phyloP scores from a whole-genome alignment of 495 filamentous ascomycete genomes.

The Aspergillus bertholletiae region DNA sequence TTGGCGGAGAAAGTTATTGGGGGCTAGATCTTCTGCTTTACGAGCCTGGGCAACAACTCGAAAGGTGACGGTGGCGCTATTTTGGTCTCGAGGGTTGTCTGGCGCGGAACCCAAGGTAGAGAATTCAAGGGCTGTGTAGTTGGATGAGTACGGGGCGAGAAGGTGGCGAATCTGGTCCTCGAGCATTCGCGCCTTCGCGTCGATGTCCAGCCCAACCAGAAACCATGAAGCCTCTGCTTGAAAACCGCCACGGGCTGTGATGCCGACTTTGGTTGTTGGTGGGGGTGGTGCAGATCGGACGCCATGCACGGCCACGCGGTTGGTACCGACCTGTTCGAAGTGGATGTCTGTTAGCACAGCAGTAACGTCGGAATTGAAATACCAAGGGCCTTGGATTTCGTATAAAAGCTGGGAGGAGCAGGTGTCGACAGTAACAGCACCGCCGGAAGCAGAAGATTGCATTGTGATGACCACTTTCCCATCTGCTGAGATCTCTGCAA shows the following conservation, averaged over 20 bases:
- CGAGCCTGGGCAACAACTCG: constrained; percentile 38
- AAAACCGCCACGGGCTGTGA: constrained; percentile 43
- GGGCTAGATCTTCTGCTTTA: constrained; percentile 30
- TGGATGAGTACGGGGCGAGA: constrained; percentile 17
- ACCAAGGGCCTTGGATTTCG: constrained; percentile 57
- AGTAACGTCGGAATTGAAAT: constrained; percentile 56
- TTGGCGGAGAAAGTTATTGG: constrained; percentile 30
- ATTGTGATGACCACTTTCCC: constrained; percentile 47
- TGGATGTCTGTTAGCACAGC: constrained; percentile 46
- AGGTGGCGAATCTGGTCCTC: constrained; percentile 31
- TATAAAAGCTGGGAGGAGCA: constrained; percentile 55
- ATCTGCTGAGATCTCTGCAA: constrained; percentile 51
- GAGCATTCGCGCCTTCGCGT: constrained; percentile 36
- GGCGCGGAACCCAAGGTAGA: constrained; percentile 28
- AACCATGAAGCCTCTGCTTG: constrained; percentile 39
- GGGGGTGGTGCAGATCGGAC: constrained; percentile 43
- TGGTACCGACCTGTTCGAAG: constrained; percentile 30
- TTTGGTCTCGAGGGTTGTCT: constrained; percentile 28
- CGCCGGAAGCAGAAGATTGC: constrained; percentile 31
- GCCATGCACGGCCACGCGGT: constrained; percentile 41
- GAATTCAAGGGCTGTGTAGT: constrained; percentile 30
- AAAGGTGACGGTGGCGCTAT: constrained; percentile 35
- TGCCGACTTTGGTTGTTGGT: constrained; percentile 50
- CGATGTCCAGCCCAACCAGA: constrained; percentile 35
- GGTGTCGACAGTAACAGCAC: constrained; percentile 45